Base-by-base conservation (phyloP, 176 grass and related monocot genomes). In the Rhynchospora pubera region DNA sequence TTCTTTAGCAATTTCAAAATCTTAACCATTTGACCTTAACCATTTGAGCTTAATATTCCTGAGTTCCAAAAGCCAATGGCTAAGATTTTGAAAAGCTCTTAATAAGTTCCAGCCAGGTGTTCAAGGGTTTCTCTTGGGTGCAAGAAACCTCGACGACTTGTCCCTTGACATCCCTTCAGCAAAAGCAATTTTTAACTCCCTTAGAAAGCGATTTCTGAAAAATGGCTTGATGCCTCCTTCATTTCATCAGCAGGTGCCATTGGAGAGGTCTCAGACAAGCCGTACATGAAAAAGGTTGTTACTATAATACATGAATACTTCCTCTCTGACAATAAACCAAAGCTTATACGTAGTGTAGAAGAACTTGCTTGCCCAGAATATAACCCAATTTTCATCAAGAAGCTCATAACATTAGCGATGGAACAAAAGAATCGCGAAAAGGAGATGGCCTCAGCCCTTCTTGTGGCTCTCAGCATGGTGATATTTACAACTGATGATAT, bases 301-400 rank as follows among this genome's bases (percentile, higher is more conserved):
- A 92, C 91, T 6, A 92, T 94, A 90, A 94, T 97, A 81, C 94
- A 97, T 51, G 94, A 97, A 83, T 97, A 94, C 65, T 97, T 97
- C 75, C 85, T 85, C 43, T 97, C 94, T 83, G 94, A 90, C 85
- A 91, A 97, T 86, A 91, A 86, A 83, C 65, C 92, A 42, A 91
- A 97, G 72, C 83, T 97, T 71, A 89, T 85, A 60, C 81, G 81
- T 82, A 97, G 90, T 78, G 84, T 97, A 52, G 80, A 94, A 82
- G 94, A 97, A 64, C 92, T 97, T 57, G 88, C 83, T 2, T 83
- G 52, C 78, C 92, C 92, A 72, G 87, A 92, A 57, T 91, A 91
- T 74, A 92, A 97, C 47, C 88, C 94, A 0, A 74, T 94, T 71
- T 97, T 97, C 77, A 84, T 97, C 76, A 97, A 97, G 87, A 97